Conservation (phyloP, 148 eudicot species). For the Drosera capensis region DNA sequence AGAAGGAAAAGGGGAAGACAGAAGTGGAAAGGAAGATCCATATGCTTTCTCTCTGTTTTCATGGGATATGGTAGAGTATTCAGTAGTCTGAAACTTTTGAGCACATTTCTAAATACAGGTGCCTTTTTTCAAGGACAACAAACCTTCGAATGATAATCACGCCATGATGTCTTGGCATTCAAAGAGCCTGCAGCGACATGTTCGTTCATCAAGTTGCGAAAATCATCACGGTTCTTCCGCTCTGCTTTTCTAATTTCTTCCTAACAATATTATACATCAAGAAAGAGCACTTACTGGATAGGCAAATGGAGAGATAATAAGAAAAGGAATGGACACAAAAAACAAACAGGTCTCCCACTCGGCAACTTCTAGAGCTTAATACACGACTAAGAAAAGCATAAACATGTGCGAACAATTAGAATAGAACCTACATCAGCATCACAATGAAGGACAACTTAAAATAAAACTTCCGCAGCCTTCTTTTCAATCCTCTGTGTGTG, state of each 20-base stretch:
- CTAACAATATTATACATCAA: conserved; percentile 26
- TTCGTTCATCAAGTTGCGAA: conserved; percentile 84
- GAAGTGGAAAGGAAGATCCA: no score
- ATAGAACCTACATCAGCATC: no score
- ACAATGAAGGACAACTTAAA: no score
- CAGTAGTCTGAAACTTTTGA: no score
- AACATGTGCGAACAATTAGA: no score
- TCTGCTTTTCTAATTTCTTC: conserved; percentile 81
- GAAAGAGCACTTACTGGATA: no score
- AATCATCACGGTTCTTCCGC: conserved; percentile 91
- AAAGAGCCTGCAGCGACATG: conserved; percentile 69
- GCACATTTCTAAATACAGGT: no score
- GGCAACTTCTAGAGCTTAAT: no score
- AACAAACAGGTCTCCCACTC: no score
- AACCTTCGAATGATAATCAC: conserved; percentile 80
- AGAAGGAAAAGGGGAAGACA: background rate
- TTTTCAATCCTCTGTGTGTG: no score
- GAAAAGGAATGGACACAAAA: background rate
- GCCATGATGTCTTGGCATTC: conserved; percentile 57
- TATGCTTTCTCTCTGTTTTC: background rate
- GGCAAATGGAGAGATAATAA: background rate
- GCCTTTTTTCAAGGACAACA: conserved; percentile 8
- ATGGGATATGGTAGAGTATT: background rate
- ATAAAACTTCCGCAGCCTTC: no score
- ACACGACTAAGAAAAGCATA: no score